Evolutionary conservation across 169 alveolate species (phyloP), one percentile per base, ranked within the genome.

Genomic region (Eimeria praecox): DNA sequence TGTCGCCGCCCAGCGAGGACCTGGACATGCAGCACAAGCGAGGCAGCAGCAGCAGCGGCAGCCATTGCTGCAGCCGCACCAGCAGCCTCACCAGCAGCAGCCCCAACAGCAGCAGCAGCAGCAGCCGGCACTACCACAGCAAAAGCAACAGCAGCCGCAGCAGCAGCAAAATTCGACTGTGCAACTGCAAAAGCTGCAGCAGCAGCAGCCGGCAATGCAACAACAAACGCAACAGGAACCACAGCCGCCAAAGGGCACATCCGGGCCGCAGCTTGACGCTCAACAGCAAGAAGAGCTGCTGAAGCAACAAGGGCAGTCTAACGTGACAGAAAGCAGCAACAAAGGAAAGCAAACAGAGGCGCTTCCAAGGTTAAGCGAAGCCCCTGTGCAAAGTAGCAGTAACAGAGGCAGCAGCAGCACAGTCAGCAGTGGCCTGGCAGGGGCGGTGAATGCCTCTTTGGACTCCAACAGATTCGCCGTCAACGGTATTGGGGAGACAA

Each of bases 11-110:
- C 64, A 44, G 69, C 5, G 89, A 18, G 89, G 64, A 16, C 89
- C 89, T 27, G 89, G 89, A 42, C 89, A n/a, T 22, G 89, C 89
- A 78, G 89, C 89, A 20, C 64, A 78, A 78, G 89, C 64, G 9
- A 78, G 89, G 89, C 69, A 42, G 89, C 66, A 44, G 64, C 89
- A 27, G 89, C 89, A 42, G 89, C 64, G 12, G 89, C 89, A 38
- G 89, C 69, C 42, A 12, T 69, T 4, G 89, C 89, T 3, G 44
- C 56, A 78, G 56, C 66, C 2, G 89, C 89, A 44, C 42, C 69
- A 78, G 42, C 42, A 44, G 24, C 1, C 4, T 14, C 46, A 16
- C 33, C 85, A 6, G 52, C 85, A 73, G 54, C 56, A 73, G 27
- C 85, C 52, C n/a, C 85, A 73, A 14, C 27, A 35, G 1, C 85